Evolutionary conservation across 768 basidiomycete species (phyloP).

Genomic region (Termitomyces sp.): DNA sequence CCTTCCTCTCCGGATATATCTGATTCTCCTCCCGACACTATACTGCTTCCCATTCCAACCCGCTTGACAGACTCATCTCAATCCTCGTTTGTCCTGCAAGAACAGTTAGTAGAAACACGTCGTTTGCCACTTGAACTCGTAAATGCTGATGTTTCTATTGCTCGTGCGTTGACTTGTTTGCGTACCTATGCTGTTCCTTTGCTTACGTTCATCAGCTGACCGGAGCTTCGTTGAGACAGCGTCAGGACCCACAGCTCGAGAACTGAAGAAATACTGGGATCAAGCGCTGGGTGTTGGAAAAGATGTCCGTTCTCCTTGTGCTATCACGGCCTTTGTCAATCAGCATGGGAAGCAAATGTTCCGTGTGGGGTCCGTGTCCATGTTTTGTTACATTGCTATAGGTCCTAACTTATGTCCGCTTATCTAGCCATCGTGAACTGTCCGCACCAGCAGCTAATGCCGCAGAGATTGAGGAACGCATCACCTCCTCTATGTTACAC

Average conservation of each 20-base stretch:
- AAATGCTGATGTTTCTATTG: slow-evolving; percentile 51
- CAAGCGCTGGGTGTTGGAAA: slow-evolving; percentile 59
- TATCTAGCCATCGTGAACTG: slow-evolving; percentile 49
- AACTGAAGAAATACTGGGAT: slow-evolving; percentile 74
- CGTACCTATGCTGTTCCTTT: slow-evolving; percentile 1
- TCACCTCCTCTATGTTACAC: slow-evolving; percentile 25
- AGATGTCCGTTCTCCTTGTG: slow-evolving; percentile 69
- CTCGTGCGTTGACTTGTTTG: slow-evolving; percentile 37
- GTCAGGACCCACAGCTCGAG: slow-evolving; percentile 67
- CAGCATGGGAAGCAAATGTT: slow-evolving; percentile 75
- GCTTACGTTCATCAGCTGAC: slow-evolving; percentile 40
- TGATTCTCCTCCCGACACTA: slow-evolving; percentile 14
- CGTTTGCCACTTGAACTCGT: slow-evolving; percentile 45
- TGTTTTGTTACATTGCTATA: neutral
- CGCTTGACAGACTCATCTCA: slow-evolving; percentile 31
- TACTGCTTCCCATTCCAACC: slow-evolving; percentile 34
- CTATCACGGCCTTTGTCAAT: slow-evolving; percentile 77
- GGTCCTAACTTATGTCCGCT: neutral
- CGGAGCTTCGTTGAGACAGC: slow-evolving; percentile 78
- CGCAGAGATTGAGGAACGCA: slow-evolving; percentile 44
- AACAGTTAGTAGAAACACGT: slow-evolving; percentile 33
- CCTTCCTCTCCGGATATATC: slow-evolving; percentile 5
- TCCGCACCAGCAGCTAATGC: slow-evolving; percentile 53
- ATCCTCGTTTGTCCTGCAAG: slow-evolving; percentile 39
- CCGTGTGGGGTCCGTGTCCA: slow-evolving; percentile 62